Evolutionary conservation across 2,329 filamentous ascomycete genomes (phyloP), one percentile per base, ranked within the genome.

Genomic region (Ascochyta clinopodiicola): DNA sequence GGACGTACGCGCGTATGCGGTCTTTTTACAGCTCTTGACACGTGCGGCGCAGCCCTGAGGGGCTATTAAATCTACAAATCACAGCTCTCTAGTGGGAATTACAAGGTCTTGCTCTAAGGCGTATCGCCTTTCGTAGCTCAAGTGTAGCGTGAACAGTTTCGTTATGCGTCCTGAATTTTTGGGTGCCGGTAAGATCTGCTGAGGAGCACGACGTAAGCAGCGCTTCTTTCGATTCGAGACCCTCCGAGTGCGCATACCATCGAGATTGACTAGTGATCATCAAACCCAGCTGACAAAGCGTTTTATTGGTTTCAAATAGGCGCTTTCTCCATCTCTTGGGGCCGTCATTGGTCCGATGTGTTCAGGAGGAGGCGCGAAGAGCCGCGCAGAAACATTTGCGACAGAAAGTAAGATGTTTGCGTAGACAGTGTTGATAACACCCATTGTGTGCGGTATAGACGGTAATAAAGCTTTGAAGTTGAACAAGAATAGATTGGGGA

Each of bases 361-460:
- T 9, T 44, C 54, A 19, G 44, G 44, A 21, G 39, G 22, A 1
- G 49, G 54, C 7, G 44, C 39, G n/a, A 57, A 53, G n/a, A 57
- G 44, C 13, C 31, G 34, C 13, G 39, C 39, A 27, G 44, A 52
- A 15, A 50, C 13, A 12, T 53, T 36, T 6, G 54, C 54, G n/a
- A 57, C 37, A 3, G 38, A 37, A 13, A 53, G 49, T 4, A 57
- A 12, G 7, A 49, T 12, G 6, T 44, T 49, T 17, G 31, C 54
- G 32, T 57, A 57, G 8, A 57, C 12, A 2, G 39, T 36, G 15
- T 35, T 24, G 15, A 57, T 15, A n/a, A 50, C 4, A 15, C 44
- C 44, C 54, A 57, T 57, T 1, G 5, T 43, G 24, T 17, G 12
- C 6, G 4, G 15, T 2, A 1, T 38, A 6, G 12, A 17, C 2